Conservation (phyloP, 2,329 filamentous ascomycete genomes). For the Fusarium sambucinum region DNA sequence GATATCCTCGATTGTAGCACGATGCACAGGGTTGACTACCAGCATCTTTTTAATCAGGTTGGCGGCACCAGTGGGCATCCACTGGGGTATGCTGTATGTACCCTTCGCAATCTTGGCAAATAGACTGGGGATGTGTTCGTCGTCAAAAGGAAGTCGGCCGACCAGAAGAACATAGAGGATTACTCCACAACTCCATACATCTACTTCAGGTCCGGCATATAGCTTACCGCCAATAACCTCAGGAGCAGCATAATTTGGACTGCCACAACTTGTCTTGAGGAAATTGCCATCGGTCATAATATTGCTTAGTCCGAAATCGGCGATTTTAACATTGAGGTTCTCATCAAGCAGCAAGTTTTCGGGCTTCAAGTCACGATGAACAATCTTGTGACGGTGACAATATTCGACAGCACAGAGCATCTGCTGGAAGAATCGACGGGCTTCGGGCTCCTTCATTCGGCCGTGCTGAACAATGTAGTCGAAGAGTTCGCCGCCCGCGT, state of each 20-base stretch:
- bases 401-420: conserved; percentile 99
- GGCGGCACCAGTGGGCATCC: conserved; percentile 87
- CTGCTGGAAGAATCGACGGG: conserved; percentile 98
- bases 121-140: conserved; percentile 96
- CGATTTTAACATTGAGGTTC: conserved; percentile 98
- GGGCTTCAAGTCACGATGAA: conserved; percentile 96
- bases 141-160: conserved; percentile 91
- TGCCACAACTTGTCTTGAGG: conserved; percentile 97
- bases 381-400: conserved; percentile 98
- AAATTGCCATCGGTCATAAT: conserved; percentile 99
- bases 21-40: conserved; percentile 92
- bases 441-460: conserved; percentile 88
- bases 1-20: conserved; percentile 94
- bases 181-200: conserved; percentile 97
- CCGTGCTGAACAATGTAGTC: conserved; percentile 98
- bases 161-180: conserved; percentile 88
- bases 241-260: conserved; percentile 96
- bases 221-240: conserved; percentile 98
- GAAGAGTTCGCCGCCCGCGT: conserved; percentile 95
- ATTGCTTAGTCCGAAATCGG: conserved; percentile 97
- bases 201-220: conserved; percentile 96
- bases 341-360: conserved; percentile 97
- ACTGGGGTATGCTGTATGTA: conserved; percentile 90
- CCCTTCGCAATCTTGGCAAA: conserved; percentile 98
- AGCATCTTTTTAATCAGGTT: conserved; percentile 92